A percentile compares a stretch with the other conserved stretches of the same genome.
Conservation (phyloP, 305 asterid genomes). For the Solanum hybrid region DNA sequence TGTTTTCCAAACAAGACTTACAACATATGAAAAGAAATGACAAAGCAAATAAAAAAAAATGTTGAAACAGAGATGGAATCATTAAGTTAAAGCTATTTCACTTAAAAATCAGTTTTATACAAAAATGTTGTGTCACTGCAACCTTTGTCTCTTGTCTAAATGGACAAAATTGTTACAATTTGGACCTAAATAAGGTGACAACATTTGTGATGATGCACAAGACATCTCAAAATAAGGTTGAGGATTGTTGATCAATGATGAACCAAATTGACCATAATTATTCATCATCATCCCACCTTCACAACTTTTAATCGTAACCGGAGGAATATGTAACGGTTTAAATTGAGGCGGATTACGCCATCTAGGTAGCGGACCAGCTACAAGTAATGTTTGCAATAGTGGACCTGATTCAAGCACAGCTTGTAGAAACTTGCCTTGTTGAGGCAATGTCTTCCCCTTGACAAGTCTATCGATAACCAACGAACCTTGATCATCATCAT, state of each 20-base stretch:
- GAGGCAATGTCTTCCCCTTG: slow-evolving; percentile 38
- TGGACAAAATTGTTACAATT: neutral
- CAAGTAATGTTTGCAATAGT: slow-evolving; percentile 37
- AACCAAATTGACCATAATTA: neutral
- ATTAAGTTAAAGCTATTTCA: neutral
- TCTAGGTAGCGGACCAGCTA: slow-evolving; percentile 55
- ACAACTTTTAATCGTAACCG: slow-evolving; percentile 33
- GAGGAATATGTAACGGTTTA: slow-evolving; percentile 46
- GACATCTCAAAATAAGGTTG: slow-evolving; percentile 19
- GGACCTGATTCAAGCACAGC: slow-evolving; percentile 47
- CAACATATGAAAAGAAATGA: neutral
- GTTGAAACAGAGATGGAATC: neutral
- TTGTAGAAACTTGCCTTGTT: slow-evolving; percentile 38
- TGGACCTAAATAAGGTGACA: slow-evolving; percentile 3
- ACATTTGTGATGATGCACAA: slow-evolving; percentile 11
- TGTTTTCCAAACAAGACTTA: neutral
- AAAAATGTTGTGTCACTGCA: neutral
- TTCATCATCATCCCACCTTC: slow-evolving; percentile 13
- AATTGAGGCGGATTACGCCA: slow-evolving; percentile 77
- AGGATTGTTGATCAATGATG: neutral
- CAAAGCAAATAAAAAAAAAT: too few species aligned
- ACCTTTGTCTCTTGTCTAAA: slow-evolving; percentile 1
- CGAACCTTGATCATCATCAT: neutral
- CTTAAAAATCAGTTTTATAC: neutral
- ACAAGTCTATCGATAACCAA: slow-evolving; percentile 21